Evolutionary conservation across 2,329 filamentous ascomycete genomes (phyloP).

Genomic region (Phialocephala sp.): DNA sequence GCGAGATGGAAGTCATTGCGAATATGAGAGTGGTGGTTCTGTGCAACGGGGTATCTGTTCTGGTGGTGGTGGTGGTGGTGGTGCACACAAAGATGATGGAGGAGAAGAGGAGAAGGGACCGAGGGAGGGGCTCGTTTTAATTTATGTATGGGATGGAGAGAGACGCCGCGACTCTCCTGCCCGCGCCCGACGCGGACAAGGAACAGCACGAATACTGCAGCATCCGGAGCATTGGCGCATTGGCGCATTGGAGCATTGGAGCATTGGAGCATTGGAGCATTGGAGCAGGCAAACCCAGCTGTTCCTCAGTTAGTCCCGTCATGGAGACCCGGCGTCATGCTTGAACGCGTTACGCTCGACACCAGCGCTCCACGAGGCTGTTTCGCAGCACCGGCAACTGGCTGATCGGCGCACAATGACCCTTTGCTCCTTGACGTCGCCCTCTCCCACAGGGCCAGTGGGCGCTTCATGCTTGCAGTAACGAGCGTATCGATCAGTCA

Average conservation of each 20-base stretch:
- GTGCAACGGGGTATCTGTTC: background rate
- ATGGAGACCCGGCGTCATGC: conserved; percentile 2
- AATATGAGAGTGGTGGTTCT: background rate
- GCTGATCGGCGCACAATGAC: conserved; percentile 1
- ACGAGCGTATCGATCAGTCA: background rate
- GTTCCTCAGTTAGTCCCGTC: background rate
- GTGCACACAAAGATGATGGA: background rate
- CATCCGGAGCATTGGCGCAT: no score
- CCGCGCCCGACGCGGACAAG: background rate
- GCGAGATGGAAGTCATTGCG: conserved; percentile 39
- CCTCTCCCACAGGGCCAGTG: background rate
- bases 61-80: no score
- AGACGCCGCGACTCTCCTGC: background rate
- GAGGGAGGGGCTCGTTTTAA: conserved; percentile 10
- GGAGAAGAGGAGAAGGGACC: background rate
- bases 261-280: no score
- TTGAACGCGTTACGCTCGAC: conserved; percentile 7
- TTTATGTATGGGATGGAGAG: background rate
- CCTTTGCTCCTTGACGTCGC: conserved; percentile 4
- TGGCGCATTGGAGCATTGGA: no score
- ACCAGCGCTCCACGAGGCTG: background rate
- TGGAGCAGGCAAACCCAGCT: no score
- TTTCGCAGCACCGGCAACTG: conserved; percentile 8
- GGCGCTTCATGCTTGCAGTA: no score
- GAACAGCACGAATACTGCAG: background rate